A percentile compares a stretch with the other conserved stretches of the same genome.
Conservation (phyloP, 495 filamentous ascomycete species). For the Talaromyces stipitatus region DNA sequence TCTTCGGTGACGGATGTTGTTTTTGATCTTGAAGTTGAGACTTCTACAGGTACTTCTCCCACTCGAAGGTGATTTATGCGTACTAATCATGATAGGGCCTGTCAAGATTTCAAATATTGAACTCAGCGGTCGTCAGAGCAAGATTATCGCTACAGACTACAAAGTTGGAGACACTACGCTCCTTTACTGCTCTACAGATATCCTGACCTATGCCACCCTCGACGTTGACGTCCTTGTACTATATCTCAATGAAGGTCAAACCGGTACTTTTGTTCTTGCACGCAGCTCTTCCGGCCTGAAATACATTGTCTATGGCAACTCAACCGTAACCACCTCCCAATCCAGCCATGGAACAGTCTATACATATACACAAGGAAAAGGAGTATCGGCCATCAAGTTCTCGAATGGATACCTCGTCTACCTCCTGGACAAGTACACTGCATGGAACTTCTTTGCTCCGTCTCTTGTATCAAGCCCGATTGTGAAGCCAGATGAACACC, state of each 20-base stretch:
- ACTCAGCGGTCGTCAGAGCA: constrained; percentile 62
- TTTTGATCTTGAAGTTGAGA: constrained; percentile 52
- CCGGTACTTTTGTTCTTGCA: constrained; percentile 48
- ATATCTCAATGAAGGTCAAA: constrained; percentile 55
- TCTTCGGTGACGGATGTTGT: constrained; percentile 39
- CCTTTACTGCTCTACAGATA: constrained; percentile 63
- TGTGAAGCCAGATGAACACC: constrained; percentile 44
- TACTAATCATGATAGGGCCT: constrained; percentile 11
- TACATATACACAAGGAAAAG: constrained; percentile 23
- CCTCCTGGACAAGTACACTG: constrained; percentile 36
- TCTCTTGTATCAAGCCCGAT: constrained; percentile 26
- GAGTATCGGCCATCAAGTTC: constrained; percentile 41
- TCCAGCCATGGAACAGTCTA: constrained; percentile 41
- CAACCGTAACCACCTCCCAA: constrained; percentile 28
- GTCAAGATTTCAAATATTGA: constrained; percentile 55
- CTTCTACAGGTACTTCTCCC: constrained; percentile 38
- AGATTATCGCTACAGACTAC: constrained; percentile 67
- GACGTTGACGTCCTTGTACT: constrained; percentile 44
- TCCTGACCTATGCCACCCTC: constrained; percentile 50
- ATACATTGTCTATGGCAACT: constrained; percentile 37
- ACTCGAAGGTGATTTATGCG: not conserved
- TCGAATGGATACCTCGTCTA: constrained; percentile 45
- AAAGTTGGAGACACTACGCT: constrained; percentile 46
- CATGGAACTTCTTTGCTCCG: constrained; percentile 46
- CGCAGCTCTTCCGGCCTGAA: constrained; percentile 25